These are phyloP conservation scores for Fraxinus dipetala DNA, from an alignment of 305 asterid species.

Conservation along the genomic window DNA sequence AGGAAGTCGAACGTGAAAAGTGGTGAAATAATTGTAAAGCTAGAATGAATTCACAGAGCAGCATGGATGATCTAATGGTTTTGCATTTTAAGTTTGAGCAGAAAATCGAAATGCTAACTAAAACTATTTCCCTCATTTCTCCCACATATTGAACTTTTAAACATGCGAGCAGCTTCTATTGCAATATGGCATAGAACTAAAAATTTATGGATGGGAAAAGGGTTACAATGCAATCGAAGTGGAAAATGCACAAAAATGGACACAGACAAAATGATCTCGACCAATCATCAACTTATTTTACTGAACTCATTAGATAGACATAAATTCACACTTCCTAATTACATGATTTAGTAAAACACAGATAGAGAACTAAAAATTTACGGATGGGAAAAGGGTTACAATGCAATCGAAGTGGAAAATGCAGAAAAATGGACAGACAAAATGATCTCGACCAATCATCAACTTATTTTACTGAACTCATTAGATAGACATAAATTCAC, in stretches of 20 bases:
- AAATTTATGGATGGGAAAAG: no score
- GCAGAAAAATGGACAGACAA: not conserved
- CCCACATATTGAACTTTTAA: not conserved
- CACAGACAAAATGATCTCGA: not conserved
- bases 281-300: not conserved
- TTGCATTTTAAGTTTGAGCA: not conserved
- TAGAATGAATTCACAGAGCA: not conserved
- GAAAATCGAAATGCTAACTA: not conserved
- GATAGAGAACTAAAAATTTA: not conserved
- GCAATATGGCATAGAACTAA: no score
- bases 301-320: not conserved
- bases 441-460: not conserved
- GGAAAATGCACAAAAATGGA: not conserved
- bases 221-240: no score
- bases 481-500: not conserved
- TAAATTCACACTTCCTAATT: not conserved
- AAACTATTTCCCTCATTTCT: not conserved
- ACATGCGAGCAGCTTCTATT: not conserved
- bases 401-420: no score
- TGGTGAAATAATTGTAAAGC: constrained; percentile 9
- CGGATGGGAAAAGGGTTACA: no score
- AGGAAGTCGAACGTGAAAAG: not conserved
- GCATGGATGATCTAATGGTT: not conserved
- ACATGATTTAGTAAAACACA: not conserved
- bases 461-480: not conserved